phyloP scores from a whole-genome alignment of 306 rosid species.

The Trifolium dubium region DNA sequence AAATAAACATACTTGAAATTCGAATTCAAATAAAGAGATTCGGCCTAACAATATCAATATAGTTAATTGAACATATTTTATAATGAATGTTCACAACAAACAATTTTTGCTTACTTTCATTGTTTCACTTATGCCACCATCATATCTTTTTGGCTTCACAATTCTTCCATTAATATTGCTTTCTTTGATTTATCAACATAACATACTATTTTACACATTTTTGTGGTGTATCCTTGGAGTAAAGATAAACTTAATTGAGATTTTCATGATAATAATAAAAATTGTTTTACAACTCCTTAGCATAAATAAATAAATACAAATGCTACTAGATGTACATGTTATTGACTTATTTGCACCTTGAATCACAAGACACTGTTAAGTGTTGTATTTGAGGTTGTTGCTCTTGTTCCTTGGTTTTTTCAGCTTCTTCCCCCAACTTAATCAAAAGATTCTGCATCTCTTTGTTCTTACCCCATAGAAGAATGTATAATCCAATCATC shows the following conservation, averaged over 20 bases:
- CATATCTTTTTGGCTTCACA: neutral
- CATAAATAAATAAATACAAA: neutral
- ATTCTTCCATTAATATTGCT: neutral
- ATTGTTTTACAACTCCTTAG: neutral
- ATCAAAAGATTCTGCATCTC: constrained; percentile 59
- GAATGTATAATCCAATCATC: constrained; percentile 77
- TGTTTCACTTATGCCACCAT: neutral
- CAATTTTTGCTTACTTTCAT: neutral
- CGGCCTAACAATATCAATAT: too few species aligned
- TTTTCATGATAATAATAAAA: neutral
- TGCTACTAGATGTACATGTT: neutral
- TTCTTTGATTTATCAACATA: neutral
- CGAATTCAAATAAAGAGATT: too few species aligned
- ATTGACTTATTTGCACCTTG: constrained; percentile 46
- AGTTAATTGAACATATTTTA: too few species aligned
- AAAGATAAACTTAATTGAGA: neutral
- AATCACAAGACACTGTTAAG: constrained; percentile 52
- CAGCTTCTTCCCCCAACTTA: constrained; percentile 49
- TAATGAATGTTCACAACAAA: neutral
- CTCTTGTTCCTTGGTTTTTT: constrained; percentile 58
- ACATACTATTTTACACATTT: constrained; percentile 9
- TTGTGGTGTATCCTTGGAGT: constrained; percentile 10
- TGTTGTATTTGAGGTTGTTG: constrained; percentile 51
- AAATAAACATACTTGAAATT: too few species aligned
- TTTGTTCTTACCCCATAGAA: constrained; percentile 87